phyloP scores from a whole-genome alignment of 1,284 basidiomycete genomes.

The Leccinum huronense region DNA sequence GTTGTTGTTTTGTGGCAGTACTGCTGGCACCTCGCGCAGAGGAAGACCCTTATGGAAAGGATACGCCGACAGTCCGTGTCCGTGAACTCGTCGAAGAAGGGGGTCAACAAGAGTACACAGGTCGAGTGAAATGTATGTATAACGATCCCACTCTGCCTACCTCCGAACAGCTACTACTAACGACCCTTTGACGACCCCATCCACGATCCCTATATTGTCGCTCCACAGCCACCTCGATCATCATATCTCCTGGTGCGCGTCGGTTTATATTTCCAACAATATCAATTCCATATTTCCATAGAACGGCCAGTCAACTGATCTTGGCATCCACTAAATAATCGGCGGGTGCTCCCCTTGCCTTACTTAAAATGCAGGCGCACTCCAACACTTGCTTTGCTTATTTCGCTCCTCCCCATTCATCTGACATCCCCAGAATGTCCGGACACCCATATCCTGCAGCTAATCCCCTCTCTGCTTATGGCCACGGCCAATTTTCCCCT shows the following conservation, averaged over 20 bases:
- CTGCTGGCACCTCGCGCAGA: slow-evolving; percentile 29
- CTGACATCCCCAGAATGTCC: slow-evolving; percentile 27
- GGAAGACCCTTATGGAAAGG: slow-evolving; percentile 32
- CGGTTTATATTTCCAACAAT: slow-evolving; percentile 38
- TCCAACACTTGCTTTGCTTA: slow-evolving; percentile 22
- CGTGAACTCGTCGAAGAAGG: slow-evolving; percentile 19
- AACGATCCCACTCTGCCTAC: neutral
- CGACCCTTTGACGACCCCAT: slow-evolving; percentile 33
- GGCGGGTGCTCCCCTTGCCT: slow-evolving; percentile 12
- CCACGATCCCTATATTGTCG: slow-evolving; percentile 23
- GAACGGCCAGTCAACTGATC: slow-evolving; percentile 28
- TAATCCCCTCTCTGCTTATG: slow-evolving; percentile 16
- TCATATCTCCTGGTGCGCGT: slow-evolving; percentile 32
- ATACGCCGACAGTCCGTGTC: slow-evolving; percentile 33
- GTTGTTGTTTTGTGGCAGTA: slow-evolving; percentile 23
- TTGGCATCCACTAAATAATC: slow-evolving; percentile 26
- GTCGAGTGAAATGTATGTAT: slow-evolving; percentile 16
- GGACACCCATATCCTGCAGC: slow-evolving; percentile 23
- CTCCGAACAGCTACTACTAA: slow-evolving; percentile 8
- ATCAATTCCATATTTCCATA: slow-evolving; percentile 38
- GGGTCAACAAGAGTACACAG: slow-evolving; percentile 36
- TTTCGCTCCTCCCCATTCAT: slow-evolving; percentile 26
- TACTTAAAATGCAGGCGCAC: slow-evolving; percentile 35
- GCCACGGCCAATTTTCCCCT: slow-evolving; percentile 26
- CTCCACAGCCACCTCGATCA: slow-evolving; percentile 36